Evolutionary conservation across 345 rosid species (phyloP).

Genomic region (Microthlaspi erraticum): DNA sequence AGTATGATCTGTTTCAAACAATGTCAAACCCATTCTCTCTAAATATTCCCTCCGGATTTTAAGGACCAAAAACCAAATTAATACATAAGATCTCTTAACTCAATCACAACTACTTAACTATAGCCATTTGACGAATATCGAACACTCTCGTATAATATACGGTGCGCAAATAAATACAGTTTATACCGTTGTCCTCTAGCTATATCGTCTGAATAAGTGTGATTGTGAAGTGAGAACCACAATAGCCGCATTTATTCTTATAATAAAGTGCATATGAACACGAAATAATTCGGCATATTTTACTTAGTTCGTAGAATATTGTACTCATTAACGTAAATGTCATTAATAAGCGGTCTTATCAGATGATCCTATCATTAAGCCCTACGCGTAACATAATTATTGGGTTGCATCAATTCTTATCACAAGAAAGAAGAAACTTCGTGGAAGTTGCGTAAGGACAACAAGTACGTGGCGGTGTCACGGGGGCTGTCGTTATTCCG

Average conservation of each 20-base stretch:
- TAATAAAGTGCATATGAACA: neutral
- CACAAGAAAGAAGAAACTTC: constrained; percentile 24
- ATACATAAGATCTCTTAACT: neutral
- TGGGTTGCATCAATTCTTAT: constrained; percentile 22
- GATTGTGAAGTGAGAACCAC: constrained; percentile 42
- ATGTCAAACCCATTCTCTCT: constrained; percentile 32
- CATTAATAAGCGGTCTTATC: constrained; percentile 26
- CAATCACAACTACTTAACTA: constrained; percentile 24
- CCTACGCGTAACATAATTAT: constrained; percentile 27
- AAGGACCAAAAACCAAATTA: neutral
- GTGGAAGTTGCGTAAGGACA: constrained; percentile 32
- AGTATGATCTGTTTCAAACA: constrained; percentile 42
- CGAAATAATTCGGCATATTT: constrained; percentile 8
- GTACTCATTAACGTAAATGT: constrained; percentile 23
- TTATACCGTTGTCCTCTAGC: constrained; percentile 37
- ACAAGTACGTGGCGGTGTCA: constrained; percentile 40
- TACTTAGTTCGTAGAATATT: neutral
- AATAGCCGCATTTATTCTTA: constrained; percentile 19
- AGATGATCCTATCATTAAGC: constrained; percentile 28
- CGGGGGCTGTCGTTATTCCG: constrained; percentile 27
- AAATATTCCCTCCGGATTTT: constrained; percentile 14
- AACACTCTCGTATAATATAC: neutral
- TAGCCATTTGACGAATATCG: constrained; percentile 2
- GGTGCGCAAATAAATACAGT: constrained; percentile 27
- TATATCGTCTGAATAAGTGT: constrained; percentile 16